A percentile compares a stretch with the other conserved stretches of the same genome.
Evolutionary conservation across 2,329 filamentous ascomycete species (phyloP).

Genomic region (Cercospora brassicicola): DNA sequence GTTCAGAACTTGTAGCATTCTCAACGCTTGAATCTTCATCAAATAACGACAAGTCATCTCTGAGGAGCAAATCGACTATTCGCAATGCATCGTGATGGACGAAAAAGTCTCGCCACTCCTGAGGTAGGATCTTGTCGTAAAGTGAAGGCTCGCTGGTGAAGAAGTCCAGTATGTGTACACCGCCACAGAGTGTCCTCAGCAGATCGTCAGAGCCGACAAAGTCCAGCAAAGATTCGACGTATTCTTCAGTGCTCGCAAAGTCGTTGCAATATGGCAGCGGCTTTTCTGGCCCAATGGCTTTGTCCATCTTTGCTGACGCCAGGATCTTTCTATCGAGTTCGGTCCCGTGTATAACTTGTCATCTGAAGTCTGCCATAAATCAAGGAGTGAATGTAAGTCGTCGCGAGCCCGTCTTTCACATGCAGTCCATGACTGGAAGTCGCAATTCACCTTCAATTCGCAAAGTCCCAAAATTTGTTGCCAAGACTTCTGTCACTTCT

Average conservation of each 20-base stretch:
- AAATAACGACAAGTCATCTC: constrained; percentile 65
- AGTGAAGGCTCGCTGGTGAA: constrained; percentile 82
- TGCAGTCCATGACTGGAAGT: neutral
- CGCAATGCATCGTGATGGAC: constrained; percentile 68
- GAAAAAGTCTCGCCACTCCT: constrained; percentile 81
- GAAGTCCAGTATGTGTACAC: constrained; percentile 96
- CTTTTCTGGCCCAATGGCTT: constrained; percentile 47
- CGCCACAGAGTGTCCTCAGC: constrained; percentile 87
- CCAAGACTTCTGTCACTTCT: constrained; percentile 7
- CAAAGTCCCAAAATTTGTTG: neutral
- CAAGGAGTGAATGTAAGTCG: neutral
- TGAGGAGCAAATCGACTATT: constrained; percentile 77
- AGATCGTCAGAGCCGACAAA: constrained; percentile 74
- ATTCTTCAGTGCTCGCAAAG: constrained; percentile 71
- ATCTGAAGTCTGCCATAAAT: neutral
- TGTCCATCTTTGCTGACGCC: neutral
- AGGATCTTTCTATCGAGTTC: neutral
- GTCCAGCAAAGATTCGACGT: constrained; percentile 72
- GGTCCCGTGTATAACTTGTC: neutral
- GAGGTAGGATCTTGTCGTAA: constrained; percentile 73
- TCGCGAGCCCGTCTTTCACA: neutral
- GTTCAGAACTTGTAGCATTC: constrained; percentile 44
- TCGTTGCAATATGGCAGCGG: constrained; percentile 66
- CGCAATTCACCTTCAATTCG: neutral
- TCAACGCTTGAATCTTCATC: neutral